Base-by-base conservation (phyloP, 495 filamentous ascomycete species). In the Talaromyces nanjingensis region DNA sequence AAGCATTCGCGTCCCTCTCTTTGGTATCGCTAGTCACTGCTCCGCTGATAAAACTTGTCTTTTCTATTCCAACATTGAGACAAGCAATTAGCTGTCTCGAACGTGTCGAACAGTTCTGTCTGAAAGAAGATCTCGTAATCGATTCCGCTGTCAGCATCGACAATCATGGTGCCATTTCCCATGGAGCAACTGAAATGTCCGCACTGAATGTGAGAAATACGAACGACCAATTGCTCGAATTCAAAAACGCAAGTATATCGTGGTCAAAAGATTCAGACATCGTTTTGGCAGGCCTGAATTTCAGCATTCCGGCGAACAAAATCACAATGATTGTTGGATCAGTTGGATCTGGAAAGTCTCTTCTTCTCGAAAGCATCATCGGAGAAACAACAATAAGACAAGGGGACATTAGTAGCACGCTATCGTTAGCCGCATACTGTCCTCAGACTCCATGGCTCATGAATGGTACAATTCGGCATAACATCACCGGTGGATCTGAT, bases 391-490 rank as follows among this genome's bases (percentile, higher is more conserved):
- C 74, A 18, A 27, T 14, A 6, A n/a, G 45, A n/a, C 22, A 34
- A 14, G 59, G 59, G 9, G 45, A 3, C 1, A 20, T 62, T 22
- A 33, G 14, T 29, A 31, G 4, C 4, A 47, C 9, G 34, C 6
- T 34, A 55, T 24, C 37, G 14, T 72, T 73, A 31, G 71, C 84
- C 42, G 81, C 82, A 6, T 84, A 76, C 63, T 86, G 83, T 67
- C 80, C 79, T 60, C 80, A 76, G 69, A 78, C 68, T 25, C 77
- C 77, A 0, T 84, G 83, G 74, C 79, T 85, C 24, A 81, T 77
- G 69, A 88, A 87, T 58, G 80, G 73, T 0, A 83, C 83, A 0
- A 77, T 89, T 61, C 74, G 77, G 57, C 78, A 88, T 16, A 85
- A 79, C 64, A 86, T 90, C 37, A 69, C 82, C 0, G 70, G 77